Percentiles rank a stretch among this genome's conserved stretches.
phyloP scores from a whole-genome alignment of 179 eudicot species.

The Nepenthes alata region DNA sequence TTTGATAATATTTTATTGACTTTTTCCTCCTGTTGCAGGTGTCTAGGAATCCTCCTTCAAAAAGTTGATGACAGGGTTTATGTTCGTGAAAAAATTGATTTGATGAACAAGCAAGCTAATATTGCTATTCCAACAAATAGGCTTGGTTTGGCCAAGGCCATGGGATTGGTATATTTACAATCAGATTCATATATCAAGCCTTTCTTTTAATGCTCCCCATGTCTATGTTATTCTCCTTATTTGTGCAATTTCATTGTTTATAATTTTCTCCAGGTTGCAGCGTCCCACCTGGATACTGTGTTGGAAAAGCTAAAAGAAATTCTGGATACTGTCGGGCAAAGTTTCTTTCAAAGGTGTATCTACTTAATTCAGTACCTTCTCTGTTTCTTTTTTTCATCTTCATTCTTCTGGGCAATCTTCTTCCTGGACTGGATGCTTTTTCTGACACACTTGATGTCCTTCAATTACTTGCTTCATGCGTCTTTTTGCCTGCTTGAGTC shows the following conservation, averaged over 20 bases:
- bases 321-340: constrained; percentile 81
- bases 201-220: constrained; percentile 1
- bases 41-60: constrained; percentile 88
- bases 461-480: too few relatives aligned
- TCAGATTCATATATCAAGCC: constrained; percentile 1
- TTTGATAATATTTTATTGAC: background rate
- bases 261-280: constrained; percentile 60
- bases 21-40: constrained; percentile 34
- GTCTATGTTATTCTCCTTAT: constrained; percentile 1
- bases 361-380: background rate
- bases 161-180: constrained; percentile 68
- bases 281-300: constrained; percentile 95
- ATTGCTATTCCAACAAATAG: constrained; percentile 75
- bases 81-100: constrained; percentile 78
- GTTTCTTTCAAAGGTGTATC: constrained; percentile 60
- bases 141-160: constrained; percentile 94
- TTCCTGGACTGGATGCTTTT: too few relatives aligned
- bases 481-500: too few relatives aligned
- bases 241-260: constrained; percentile 1
- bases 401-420: too few relatives aligned
- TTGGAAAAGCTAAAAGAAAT: constrained; percentile 82
- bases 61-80: constrained; percentile 76
- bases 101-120: constrained; percentile 76
- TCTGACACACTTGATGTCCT: too few relatives aligned
- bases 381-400: background rate